Percentiles rank a stretch among this genome's conserved stretches.
These are phyloP conservation scores for Myochromella boudieri DNA, from an alignment of 768 basidiomycete genomes.

Conservation along the genomic window DNA sequence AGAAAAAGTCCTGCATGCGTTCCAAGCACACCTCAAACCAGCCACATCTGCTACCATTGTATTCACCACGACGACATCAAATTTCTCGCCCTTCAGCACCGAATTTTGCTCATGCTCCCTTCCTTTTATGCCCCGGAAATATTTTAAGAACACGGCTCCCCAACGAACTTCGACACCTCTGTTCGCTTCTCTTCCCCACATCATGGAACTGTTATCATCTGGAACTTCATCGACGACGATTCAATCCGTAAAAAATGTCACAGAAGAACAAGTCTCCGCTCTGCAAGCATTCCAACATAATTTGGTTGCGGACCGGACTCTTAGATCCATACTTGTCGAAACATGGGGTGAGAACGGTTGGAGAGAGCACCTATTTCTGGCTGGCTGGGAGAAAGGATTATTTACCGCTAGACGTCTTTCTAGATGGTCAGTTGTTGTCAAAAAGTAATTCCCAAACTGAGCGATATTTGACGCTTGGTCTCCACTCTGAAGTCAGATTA, in stretches of 20 bases:
- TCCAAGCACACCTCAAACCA: constrained; percentile 20
- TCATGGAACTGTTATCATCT: constrained; percentile 35
- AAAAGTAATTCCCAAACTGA: no score
- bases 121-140: constrained; percentile 38
- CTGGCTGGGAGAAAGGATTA: constrained; percentile 54
- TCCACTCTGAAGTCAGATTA: no score
- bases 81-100: constrained; percentile 31
- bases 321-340: constrained; percentile 29
- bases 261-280: constrained; percentile 27
- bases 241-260: constrained; percentile 38
- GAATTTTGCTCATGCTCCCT: constrained; percentile 41
- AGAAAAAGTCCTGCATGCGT: constrained; percentile 19
- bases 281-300: constrained; percentile 24
- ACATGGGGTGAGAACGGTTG: constrained; percentile 33
- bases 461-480: no score
- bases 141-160: constrained; percentile 10
- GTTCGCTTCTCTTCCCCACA: constrained; percentile 32
- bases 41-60: constrained; percentile 22
- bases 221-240: constrained; percentile 27
- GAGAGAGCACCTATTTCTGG: constrained; percentile 46
- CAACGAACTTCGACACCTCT: constrained; percentile 36
- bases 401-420: constrained; percentile 41
- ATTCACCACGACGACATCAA: constrained; percentile 38
- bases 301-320: constrained; percentile 25
- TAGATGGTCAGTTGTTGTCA: constrained; percentile 45